Conservation (phyloP, 2,329 filamentous ascomycete species). For the Nothopassalora personata region DNA sequence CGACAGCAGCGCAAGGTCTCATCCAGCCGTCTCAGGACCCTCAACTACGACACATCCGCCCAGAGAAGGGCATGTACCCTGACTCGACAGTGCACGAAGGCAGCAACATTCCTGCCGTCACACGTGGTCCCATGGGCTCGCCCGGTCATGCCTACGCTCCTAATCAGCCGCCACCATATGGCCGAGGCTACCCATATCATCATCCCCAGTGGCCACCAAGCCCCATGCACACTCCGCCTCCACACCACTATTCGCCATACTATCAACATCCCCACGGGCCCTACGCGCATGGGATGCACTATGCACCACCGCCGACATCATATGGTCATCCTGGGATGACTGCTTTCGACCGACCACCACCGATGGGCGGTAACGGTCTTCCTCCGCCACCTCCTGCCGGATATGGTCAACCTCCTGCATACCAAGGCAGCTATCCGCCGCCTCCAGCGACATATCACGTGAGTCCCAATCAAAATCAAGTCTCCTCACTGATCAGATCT, state of each 20-base stretch:
- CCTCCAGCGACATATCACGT: conserved; percentile 21
- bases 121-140: conserved; percentile 62
- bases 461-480: neutral
- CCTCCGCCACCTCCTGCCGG: conserved; percentile 32
- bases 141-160: conserved; percentile 52
- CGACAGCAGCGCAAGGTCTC: conserved; percentile 65
- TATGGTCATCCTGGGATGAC: conserved; percentile 27
- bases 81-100: conserved; percentile 89
- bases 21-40: conserved; percentile 79
- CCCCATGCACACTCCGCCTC: conserved; percentile 38
- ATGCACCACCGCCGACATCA: conserved; percentile 29
- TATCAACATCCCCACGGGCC: conserved; percentile 29
- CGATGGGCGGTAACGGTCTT: conserved; percentile 31
- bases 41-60: conserved; percentile 71
- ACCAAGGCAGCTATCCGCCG: conserved; percentile 22
- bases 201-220: conserved; percentile 37
- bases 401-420: conserved; percentile 28
- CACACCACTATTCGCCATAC: conserved; percentile 31
- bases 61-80: conserved; percentile 92
- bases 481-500: neutral
- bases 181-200: conserved; percentile 34
- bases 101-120: conserved; percentile 73
- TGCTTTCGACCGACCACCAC: conserved; percentile 37
- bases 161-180: conserved; percentile 38
- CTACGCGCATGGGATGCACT: conserved; percentile 28